Evolutionary conservation across 1,139 yeast species (phyloP), one percentile per base, ranked within the genome.

Genomic region (Suhomyces yuchorum): DNA sequence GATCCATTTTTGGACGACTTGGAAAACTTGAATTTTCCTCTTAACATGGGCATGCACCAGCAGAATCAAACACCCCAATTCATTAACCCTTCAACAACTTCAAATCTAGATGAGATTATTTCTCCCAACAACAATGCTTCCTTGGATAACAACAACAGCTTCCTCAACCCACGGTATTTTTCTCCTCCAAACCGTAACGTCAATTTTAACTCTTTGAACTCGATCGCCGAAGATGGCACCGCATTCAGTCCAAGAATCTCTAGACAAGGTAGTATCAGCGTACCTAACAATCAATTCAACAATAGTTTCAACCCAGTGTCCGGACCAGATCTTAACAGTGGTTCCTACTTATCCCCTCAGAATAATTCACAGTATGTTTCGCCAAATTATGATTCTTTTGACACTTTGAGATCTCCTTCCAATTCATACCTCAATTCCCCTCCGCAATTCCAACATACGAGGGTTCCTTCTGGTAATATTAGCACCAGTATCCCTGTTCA

Each of bases 81-180:
- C 39, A 52, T 57, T 37, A 56, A 56, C 37, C 58, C 60, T 19
- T 41, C 55, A n/a, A 46, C 49, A 17, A 56, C 66, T 2, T 58
- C 58, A 18, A 68, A 66, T 51, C 59, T 72, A 42, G 76, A 72
- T 51, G 75, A 70, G 52, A 57, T 72, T 19, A 66, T 72, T 35
- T 71, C 74, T 3, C 77, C 77, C 26, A 47, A 55, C 3, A 47
- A 53, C 28, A 48, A 44, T 14, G 38, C 41, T 7, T 23, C 50
- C 9, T 26, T 26, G 15, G 54, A 47, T 43, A 57, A 58, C 44
- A 56, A 57, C 43, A 51, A 54, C 37, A 50, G 63, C 40, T 72
- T 68, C 44, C 56, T 72, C 42, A 71, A 67, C 44, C 68, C 77
- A 6, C 77, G 72, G 50, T 74, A 73, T 56, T 75, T 75, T 49